Conservation (phyloP, 2,329 filamentous ascomycete genomes). For the Colletotrichum aenigma region DNA sequence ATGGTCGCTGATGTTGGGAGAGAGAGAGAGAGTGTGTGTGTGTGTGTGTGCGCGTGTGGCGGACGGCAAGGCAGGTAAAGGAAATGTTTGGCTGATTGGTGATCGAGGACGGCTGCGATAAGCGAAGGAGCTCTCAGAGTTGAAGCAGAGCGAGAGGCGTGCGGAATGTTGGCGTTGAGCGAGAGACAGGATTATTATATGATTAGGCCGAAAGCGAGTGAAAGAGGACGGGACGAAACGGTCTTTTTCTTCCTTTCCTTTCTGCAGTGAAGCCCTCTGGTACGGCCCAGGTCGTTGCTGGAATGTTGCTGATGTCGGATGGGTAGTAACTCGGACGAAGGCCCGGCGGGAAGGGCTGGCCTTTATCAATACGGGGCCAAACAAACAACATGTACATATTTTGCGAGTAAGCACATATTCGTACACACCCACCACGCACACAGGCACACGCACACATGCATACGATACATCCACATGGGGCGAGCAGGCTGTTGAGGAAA, state of each 20-base stretch:
- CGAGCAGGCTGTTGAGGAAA: background rate
- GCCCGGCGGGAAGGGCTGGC: constrained; percentile 2
- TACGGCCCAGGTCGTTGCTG: background rate
- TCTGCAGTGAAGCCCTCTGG: background rate
- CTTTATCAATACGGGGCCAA: background rate
- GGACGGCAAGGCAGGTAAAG: background rate
- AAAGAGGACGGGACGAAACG: background rate
- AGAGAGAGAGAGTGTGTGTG: background rate
- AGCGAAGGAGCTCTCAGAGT: background rate
- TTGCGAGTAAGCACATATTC: background rate
- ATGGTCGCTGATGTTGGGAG: constrained; percentile 23
- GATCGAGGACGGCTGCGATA: background rate
- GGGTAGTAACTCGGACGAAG: background rate
- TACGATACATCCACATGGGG: background rate
- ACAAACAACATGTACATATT: constrained; percentile 5
- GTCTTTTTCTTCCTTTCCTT: background rate
- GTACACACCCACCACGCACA: background rate
- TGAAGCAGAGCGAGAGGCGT: background rate
- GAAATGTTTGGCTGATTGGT: background rate
- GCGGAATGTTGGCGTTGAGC: background rate
- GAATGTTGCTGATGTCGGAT: background rate
- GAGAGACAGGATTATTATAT: background rate
- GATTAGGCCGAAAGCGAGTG: background rate
- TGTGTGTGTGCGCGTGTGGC: background rate
- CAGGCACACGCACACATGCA: background rate